Evolutionary conservation across 805 yeast genomes (phyloP).

Genomic region (Hanseniaspora occidentalis): DNA sequence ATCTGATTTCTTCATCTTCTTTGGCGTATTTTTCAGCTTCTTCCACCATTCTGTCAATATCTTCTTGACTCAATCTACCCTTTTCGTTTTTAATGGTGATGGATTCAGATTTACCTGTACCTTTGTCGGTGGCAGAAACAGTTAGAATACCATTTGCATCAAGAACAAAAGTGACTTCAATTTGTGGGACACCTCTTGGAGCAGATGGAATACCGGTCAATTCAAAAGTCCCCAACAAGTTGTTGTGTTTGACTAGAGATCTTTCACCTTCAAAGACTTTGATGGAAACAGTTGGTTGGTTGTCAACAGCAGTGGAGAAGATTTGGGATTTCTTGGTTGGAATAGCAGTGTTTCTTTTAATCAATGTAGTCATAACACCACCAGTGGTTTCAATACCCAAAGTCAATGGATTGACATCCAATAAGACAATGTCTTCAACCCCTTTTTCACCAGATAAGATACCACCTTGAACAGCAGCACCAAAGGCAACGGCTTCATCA

Average conservation of each 20-base stretch:
- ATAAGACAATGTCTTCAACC: conserved; percentile 75
- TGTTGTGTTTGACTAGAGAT: conserved; percentile 88
- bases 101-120: conserved; percentile 85
- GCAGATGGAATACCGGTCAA: conserved; percentile 82
- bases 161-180: conserved; percentile 78
- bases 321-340: conserved; percentile 94
- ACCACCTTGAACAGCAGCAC: conserved; percentile 99
- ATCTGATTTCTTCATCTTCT: conserved; percentile 75
- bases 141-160: conserved; percentile 83
- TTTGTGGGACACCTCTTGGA: conserved; percentile 86
- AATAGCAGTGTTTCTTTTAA: conserved; percentile 88
- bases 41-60: conserved; percentile 93
- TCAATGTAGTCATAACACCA: conserved; percentile 93
- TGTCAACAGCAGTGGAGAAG: conserved; percentile 91
- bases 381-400: conserved; percentile 95
- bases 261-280: conserved; percentile 96
- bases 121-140: conserved; percentile 83
- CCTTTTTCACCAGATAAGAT: conserved; percentile 92
- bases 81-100: conserved; percentile 88
- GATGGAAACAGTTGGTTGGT: conserved; percentile 89
- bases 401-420: conserved; percentile 90
- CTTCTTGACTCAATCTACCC: conserved; percentile 88
- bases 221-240: conserved; percentile 76
- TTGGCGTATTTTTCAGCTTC: conserved; percentile 93
- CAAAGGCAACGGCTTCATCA: conserved; percentile 98